phyloP scores from a whole-genome alignment of 2,329 filamentous ascomycete species.

The Alternaria sp. region DNA sequence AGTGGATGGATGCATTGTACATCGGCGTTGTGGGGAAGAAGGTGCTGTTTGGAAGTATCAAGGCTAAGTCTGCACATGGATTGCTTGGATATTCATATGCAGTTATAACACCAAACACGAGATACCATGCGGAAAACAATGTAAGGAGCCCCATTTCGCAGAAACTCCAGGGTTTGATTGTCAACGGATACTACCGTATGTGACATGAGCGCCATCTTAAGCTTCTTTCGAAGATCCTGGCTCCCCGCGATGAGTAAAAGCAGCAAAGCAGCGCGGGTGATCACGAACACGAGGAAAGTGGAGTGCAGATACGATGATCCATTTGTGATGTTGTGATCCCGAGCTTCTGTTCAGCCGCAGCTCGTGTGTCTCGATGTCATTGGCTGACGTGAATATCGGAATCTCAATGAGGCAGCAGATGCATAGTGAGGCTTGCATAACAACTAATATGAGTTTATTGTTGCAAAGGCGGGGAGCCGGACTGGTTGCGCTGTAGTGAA shows the following conservation, averaged over 20 bases:
- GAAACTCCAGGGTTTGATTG: background rate
- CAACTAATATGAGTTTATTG: background rate
- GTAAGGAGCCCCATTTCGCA: background rate
- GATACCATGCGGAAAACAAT: constrained; percentile 3
- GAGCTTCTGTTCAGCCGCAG: constrained; percentile 14
- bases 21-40: constrained; percentile 27
- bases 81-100: background rate
- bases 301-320: constrained; percentile 11
- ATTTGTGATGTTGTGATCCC: constrained; percentile 7
- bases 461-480: constrained; percentile 16
- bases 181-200: background rate
- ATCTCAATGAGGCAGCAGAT: constrained; percentile 6
- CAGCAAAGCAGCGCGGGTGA: background rate
- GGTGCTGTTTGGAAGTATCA: constrained; percentile 24
- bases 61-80: constrained; percentile 24
- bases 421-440: constrained; percentile 8
- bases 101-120: background rate
- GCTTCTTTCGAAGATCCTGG: background rate
- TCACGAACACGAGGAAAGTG: background rate
- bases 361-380: constrained; percentile 3
- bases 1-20: constrained; percentile 36
- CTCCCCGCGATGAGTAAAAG: background rate
- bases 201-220: background rate
- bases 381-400: constrained; percentile 1
- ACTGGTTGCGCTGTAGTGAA: background rate